Conservation (phyloP, 768 basidiomycete species). For the Boletellus emodensis region DNA sequence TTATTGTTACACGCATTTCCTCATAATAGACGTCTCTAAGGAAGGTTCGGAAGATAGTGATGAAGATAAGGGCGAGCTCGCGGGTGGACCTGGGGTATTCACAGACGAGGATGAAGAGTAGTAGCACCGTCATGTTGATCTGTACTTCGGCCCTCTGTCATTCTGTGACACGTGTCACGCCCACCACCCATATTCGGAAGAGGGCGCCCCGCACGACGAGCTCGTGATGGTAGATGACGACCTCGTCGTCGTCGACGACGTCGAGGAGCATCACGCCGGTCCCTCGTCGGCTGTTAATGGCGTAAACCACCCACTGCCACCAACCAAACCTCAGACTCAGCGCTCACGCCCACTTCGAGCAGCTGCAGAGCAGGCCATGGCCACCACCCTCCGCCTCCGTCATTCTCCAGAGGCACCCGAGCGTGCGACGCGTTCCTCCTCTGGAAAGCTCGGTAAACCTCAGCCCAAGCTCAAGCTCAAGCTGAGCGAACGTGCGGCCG, state of each 20-base stretch:
- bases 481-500: constrained; percentile 76
- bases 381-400: constrained; percentile 31
- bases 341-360: constrained; percentile 32
- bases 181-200: constrained; percentile 1
- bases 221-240: constrained; percentile 49
- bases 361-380: constrained; percentile 34
- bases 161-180: constrained; percentile 16
- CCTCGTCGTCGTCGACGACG: constrained; percentile 59
- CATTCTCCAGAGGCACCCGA: constrained; percentile 35
- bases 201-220: not conserved
- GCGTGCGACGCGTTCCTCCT: constrained; percentile 56
- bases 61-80: constrained; percentile 14
- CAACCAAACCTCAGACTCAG: constrained; percentile 15
- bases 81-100: not conserved
- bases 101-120: constrained; percentile 14
- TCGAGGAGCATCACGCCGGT: constrained; percentile 40
- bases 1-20: constrained; percentile 26
- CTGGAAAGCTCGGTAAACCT: constrained; percentile 40
- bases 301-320: constrained; percentile 13
- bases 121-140: not conserved
- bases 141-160: not conserved
- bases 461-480: constrained; percentile 86
- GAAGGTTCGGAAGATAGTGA: not conserved
- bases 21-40: not conserved
- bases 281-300: constrained; percentile 35